phyloP scores from a whole-genome alignment of 176 grass and related monocot species.

The Oryza longistaminata region DNA sequence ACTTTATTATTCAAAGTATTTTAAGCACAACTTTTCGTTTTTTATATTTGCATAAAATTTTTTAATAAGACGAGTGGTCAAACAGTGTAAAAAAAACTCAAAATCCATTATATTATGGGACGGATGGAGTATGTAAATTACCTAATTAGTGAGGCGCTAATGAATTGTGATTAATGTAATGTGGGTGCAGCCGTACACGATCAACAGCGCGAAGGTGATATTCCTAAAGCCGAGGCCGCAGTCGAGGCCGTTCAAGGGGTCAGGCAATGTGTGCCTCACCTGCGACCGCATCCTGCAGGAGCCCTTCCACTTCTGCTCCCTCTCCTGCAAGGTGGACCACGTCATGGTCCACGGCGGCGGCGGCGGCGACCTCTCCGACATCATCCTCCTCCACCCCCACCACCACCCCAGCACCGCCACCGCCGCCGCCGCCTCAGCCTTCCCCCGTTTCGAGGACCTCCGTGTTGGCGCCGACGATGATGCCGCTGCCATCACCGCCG shows the following conservation, averaged over 20 bases:
- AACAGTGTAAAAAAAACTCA: too few relatives aligned
- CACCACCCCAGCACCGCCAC: not conserved
- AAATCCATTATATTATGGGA: too few relatives aligned
- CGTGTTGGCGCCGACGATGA: constrained; percentile 54
- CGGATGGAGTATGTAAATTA: too few relatives aligned
- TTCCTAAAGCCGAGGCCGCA: constrained; percentile 99
- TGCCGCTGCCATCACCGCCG: constrained; percentile 12
- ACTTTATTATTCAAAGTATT: too few relatives aligned
- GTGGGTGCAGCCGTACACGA: constrained; percentile 79
- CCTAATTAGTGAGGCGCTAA: not conserved
- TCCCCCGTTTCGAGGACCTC: constrained; percentile 73
- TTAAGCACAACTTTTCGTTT: too few relatives aligned
- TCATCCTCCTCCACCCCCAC: not conserved
- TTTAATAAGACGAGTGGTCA: too few relatives aligned
- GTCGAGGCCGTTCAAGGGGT: constrained; percentile 94
- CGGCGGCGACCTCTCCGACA: constrained; percentile 78
- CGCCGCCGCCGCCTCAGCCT: constrained; percentile 1
- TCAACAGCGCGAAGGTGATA: constrained; percentile 99
- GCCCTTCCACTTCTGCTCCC: constrained; percentile 92
- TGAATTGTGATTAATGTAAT: not conserved
- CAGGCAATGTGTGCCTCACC: constrained; percentile 84
- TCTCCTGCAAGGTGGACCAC: constrained; percentile 84
- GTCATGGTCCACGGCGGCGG: constrained; percentile 9
- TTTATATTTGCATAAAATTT: too few relatives aligned
- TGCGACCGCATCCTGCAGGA: constrained; percentile 96